phyloP scores from a whole-genome alignment of 176 grass and related monocot species.

The Pharus latifolius region DNA sequence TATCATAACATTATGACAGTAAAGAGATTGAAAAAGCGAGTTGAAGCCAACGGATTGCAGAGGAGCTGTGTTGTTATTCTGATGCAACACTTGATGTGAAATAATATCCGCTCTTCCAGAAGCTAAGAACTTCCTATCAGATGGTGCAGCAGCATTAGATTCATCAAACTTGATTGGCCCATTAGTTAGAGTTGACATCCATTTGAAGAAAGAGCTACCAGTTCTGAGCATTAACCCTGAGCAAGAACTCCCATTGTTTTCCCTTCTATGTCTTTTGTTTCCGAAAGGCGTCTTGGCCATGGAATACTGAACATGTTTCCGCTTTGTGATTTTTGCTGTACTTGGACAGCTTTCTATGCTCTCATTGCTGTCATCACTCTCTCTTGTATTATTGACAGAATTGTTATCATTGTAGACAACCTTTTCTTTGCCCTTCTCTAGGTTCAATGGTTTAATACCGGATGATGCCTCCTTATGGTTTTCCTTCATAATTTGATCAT shows the following conservation, averaged over 20 bases:
- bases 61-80: conserved; percentile 18
- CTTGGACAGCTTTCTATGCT: conserved; percentile 67
- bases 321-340: conserved; percentile 41
- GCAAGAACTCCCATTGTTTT: conserved; percentile 37
- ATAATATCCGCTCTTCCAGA: conserved; percentile 22
- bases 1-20: conserved; percentile 40
- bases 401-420: conserved; percentile 32
- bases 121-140: conserved; percentile 40
- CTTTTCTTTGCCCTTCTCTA: conserved; percentile 80
- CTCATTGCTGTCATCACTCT: conserved; percentile 65
- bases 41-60: conserved; percentile 43
- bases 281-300: conserved; percentile 5
- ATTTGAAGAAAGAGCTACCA: conserved; percentile 75
- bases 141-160: conserved; percentile 23
- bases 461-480: conserved; percentile 8
- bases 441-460: conserved; percentile 7
- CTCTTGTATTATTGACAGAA: conserved; percentile 23
- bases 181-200: conserved; percentile 80
- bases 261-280: conserved; percentile 50
- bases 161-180: conserved; percentile 20
- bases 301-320: conserved; percentile 34
- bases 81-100: conserved; percentile 10
- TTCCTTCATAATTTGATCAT: conserved; percentile 18
- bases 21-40: conserved; percentile 68
- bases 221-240: conserved; percentile 36